A percentile compares a stretch with the other conserved stretches of the same genome.
phyloP scores from a whole-genome alignment of 768 basidiomycete genomes.

The Lactifluus hygrophoroides region DNA sequence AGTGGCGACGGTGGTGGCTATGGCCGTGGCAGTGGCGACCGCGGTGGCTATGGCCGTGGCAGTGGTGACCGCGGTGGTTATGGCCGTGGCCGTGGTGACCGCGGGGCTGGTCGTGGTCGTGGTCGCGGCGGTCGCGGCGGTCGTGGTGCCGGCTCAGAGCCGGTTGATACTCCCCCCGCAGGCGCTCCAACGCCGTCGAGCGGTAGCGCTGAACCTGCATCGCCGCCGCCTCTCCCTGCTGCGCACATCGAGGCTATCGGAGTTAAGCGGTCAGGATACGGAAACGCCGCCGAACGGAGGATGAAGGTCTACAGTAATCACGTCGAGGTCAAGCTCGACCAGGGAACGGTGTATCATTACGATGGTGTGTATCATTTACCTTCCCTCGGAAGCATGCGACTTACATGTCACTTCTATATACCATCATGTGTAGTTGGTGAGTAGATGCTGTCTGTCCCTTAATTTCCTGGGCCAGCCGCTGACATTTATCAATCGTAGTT shows the following conservation, averaged over 20 bases:
- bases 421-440: constrained; percentile 33
- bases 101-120: constrained; percentile 24
- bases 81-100: background rate
- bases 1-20: no score
- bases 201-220: no score
- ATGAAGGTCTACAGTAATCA: constrained; percentile 46
- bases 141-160: background rate
- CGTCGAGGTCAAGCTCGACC: constrained; percentile 53
- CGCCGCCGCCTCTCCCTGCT: constrained; percentile 18
- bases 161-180: background rate
- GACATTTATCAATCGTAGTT: constrained; percentile 37
- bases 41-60: background rate
- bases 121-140: background rate
- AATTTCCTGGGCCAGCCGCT: background rate
- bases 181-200: background rate
- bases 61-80: background rate
- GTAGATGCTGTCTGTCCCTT: constrained; percentile 19
- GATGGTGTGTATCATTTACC: constrained; percentile 44
- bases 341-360: constrained; percentile 61
- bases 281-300: constrained; percentile 40
- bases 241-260: constrained; percentile 47
- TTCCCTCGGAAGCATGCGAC: background rate
- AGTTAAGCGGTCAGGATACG: constrained; percentile 57
- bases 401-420: background rate
- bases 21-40: background rate